Percentiles rank a stretch among this genome's conserved stretches.
Evolutionary conservation across 2,329 filamentous ascomycete species (phyloP).

Genomic region (Colletotrichum sublineola): DNA sequence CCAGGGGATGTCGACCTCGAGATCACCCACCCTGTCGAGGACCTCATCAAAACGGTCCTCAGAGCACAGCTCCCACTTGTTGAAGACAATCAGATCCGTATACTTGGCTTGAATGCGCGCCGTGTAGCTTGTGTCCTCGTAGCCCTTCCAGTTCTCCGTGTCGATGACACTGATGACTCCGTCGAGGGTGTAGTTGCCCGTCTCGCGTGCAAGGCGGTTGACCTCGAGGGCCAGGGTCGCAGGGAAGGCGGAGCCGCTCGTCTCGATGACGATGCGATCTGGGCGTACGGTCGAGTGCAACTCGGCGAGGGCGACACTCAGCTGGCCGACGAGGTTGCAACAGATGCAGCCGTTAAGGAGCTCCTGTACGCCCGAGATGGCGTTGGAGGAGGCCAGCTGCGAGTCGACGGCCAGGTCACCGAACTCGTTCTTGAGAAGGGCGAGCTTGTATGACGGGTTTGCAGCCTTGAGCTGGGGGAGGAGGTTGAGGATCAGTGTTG

Average conservation of each 20-base stretch:
- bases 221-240: constrained; percentile 93
- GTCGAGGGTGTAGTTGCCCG: constrained; percentile 80
- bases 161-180: constrained; percentile 92
- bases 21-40: constrained; percentile 81
- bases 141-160: constrained; percentile 94
- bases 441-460: constrained; percentile 84
- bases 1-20: constrained; percentile 84
- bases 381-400: constrained; percentile 84
- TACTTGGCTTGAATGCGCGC: constrained; percentile 89
- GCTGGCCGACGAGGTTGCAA: constrained; percentile 96
- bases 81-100: constrained; percentile 91
- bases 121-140: constrained; percentile 91
- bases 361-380: constrained; percentile 91
- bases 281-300: constrained; percentile 72
- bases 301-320: constrained; percentile 83
- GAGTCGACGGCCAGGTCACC: constrained; percentile 95
- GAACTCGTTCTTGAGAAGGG: constrained; percentile 98
- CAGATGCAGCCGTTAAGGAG: constrained; percentile 98
- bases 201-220: constrained; percentile 81
- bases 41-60: constrained; percentile 83
- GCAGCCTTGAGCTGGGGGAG: constrained; percentile 87
- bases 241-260: constrained; percentile 87
- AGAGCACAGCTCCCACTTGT: constrained; percentile 87
- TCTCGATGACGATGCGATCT: constrained; percentile 94
- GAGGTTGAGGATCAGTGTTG: constrained; percentile 93